A percentile compares a stretch with the other conserved stretches of the same genome.
Evolutionary conservation across 345 rosid species (phyloP).

Genomic region (Aquilaria sinensis): DNA sequence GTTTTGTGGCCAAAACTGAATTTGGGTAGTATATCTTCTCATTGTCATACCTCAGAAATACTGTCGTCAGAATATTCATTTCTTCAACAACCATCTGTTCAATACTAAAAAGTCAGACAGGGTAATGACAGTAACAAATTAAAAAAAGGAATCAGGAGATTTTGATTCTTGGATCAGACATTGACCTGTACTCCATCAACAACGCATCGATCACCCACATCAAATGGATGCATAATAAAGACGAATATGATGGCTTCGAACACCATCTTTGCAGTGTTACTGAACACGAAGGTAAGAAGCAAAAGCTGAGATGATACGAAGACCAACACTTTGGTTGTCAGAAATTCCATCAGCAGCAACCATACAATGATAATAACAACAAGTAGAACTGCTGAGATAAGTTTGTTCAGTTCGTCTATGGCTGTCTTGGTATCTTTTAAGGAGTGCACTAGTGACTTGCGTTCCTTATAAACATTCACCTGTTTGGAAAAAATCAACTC

Average conservation of each 20-base stretch:
- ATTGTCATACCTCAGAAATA: constrained; percentile 65
- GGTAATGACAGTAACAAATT: neutral
- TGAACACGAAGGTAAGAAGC: constrained; percentile 40
- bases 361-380: constrained; percentile 29
- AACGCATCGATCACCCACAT: constrained; percentile 82
- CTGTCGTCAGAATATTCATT: constrained; percentile 64
- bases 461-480: constrained; percentile 46
- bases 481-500: constrained; percentile 9
- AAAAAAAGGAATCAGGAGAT: too few relatives aligned
- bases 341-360: constrained; percentile 43
- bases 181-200: constrained; percentile 70
- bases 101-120: neutral
- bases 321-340: constrained; percentile 35
- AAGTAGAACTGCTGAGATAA: constrained; percentile 29
- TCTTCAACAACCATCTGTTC: constrained; percentile 83
- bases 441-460: constrained; percentile 42
- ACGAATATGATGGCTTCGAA: constrained; percentile 65
- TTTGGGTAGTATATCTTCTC: constrained; percentile 71
- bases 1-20: constrained; percentile 48
- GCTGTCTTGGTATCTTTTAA: constrained; percentile 59
- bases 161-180: neutral
- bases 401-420: constrained; percentile 51
- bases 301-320: constrained; percentile 49
- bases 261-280: constrained; percentile 16
- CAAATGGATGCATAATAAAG: constrained; percentile 77